A percentile compares a stretch with the other conserved stretches of the same genome.
These are phyloP conservation scores for Colletotrichum sp. DNA, from an alignment of 2,329 filamentous ascomycete species.

Conservation along the genomic window DNA sequence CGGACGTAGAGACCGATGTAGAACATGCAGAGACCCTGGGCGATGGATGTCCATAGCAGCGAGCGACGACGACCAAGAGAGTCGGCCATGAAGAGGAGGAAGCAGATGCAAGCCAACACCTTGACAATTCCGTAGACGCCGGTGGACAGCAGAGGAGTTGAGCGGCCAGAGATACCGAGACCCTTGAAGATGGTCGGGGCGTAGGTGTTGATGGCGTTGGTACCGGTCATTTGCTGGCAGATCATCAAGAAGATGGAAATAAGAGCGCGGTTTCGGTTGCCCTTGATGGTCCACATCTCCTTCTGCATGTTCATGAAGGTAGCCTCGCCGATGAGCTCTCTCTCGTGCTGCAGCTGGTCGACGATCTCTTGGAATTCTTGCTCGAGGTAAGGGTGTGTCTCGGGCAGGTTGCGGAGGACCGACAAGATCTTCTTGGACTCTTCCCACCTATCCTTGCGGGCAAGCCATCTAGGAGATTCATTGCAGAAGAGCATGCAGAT, in stretches of 20 bases:
- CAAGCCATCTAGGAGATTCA: constrained; percentile 70
- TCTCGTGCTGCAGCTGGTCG: constrained; percentile 61
- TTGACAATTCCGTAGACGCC: constrained; percentile 70
- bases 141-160: constrained; percentile 62
- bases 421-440: constrained; percentile 60
- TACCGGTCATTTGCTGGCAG: constrained; percentile 70
- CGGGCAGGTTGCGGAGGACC: constrained; percentile 58
- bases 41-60: constrained; percentile 66
- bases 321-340: constrained; percentile 50
- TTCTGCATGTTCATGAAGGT: constrained; percentile 57
- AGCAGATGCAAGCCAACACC: constrained; percentile 60
- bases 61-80: constrained; percentile 61
- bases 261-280: constrained; percentile 62
- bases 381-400: constrained; percentile 58
- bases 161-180: constrained; percentile 46
- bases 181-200: constrained; percentile 37
- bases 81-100: constrained; percentile 66
- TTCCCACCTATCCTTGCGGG: constrained; percentile 69
- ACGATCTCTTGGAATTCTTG: constrained; percentile 62
- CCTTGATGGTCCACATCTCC: constrained; percentile 63
- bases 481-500: constrained; percentile 66
- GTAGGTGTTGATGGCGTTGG: constrained; percentile 41
- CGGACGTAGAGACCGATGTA: constrained; percentile 71
- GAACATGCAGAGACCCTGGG: constrained; percentile 65
- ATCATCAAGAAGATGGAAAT: constrained; percentile 62